Conservation (phyloP, 164 flowering plant genomes). For the Tinospora cordifolia region DNA sequence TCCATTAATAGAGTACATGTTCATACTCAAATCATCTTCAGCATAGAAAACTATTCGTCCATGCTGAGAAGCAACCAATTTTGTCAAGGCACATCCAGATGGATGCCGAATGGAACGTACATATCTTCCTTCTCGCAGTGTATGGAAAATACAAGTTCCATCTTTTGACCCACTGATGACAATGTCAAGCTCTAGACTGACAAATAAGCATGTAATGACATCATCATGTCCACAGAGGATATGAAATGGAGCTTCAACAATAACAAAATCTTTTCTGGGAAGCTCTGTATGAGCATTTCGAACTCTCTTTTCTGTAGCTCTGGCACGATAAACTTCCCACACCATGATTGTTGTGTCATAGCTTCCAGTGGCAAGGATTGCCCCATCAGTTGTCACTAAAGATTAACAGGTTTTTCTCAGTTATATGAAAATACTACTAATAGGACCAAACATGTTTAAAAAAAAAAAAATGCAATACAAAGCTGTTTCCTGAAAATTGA, state of each 20-base stretch:
- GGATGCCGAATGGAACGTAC: slow-evolving; percentile 82
- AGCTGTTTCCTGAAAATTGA: not conserved
- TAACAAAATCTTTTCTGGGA: slow-evolving; percentile 57
- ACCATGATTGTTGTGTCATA: slow-evolving; percentile 99
- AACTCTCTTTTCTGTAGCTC: slow-evolving; percentile 49
- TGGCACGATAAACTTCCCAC: slow-evolving; percentile 68
- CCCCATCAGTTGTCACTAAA: slow-evolving; percentile 91
- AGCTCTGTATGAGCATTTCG: slow-evolving; percentile 50
- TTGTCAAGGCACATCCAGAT: slow-evolving; percentile 67
- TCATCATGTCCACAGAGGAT: slow-evolving; percentile 98
- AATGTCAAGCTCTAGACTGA: slow-evolving; percentile 82
- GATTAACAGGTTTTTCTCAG: slow-evolving; percentile 10
- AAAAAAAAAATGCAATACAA: not conserved
- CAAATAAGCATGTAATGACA: slow-evolving; percentile 78
- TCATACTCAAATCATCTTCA: slow-evolving; percentile 81
- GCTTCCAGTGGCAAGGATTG: slow-evolving; percentile 95
- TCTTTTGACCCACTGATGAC: slow-evolving; percentile 97
- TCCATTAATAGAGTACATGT: slow-evolving; percentile 83
- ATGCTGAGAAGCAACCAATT: slow-evolving; percentile 80
- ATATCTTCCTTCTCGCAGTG: slow-evolving; percentile 80
- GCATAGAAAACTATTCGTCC: slow-evolving; percentile 72
- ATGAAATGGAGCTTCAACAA: slow-evolving; percentile 80
- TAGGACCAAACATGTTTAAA: not conserved
- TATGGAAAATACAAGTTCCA: slow-evolving; percentile 92
- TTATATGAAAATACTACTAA: not conserved